Conservation (phyloP, 2,329 filamentous ascomycete genomes). For the Xylariaceae sp. region DNA sequence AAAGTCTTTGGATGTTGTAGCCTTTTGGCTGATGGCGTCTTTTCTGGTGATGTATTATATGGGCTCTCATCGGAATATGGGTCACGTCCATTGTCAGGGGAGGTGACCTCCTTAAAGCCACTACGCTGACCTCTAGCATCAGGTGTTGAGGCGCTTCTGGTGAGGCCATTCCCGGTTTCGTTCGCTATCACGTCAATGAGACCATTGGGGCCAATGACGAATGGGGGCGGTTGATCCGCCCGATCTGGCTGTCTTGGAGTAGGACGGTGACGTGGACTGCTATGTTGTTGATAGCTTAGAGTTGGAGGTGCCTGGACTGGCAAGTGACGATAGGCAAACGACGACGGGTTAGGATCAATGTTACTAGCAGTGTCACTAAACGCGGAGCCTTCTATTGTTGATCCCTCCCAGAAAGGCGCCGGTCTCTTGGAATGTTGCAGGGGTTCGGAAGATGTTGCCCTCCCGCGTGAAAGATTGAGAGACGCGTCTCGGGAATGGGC, state of each 20-base stretch:
- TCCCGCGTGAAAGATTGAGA: constrained; percentile 31
- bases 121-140: constrained; percentile 38
- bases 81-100: constrained; percentile 34
- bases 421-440: constrained; percentile 33
- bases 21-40: constrained; percentile 38
- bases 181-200: constrained; percentile 38
- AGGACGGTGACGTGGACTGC: constrained; percentile 36
- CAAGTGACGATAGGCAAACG: constrained; percentile 31
- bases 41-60: constrained; percentile 40
- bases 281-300: constrained; percentile 34
- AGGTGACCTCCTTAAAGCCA: constrained; percentile 30
- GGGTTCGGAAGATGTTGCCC: constrained; percentile 36
- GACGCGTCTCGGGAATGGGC: constrained; percentile 37
- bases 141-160: constrained; percentile 43
- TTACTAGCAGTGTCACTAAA: constrained; percentile 45
- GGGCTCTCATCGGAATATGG: constrained; percentile 37
- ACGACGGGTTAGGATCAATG: constrained; percentile 35
- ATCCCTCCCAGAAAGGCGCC: constrained; percentile 44
- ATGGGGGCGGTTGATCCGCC: constrained; percentile 33
- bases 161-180: constrained; percentile 32
- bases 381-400: constrained; percentile 43
- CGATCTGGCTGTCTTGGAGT: constrained; percentile 30
- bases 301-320: constrained; percentile 29
- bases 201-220: constrained; percentile 40
- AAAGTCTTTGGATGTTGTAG: constrained; percentile 36